A percentile compares a stretch with the other conserved stretches of the same genome.
These are phyloP conservation scores for Microbotryum silenes-acaulis DNA, from an alignment of 1,284 basidiomycete species.

Conservation along the genomic window DNA sequence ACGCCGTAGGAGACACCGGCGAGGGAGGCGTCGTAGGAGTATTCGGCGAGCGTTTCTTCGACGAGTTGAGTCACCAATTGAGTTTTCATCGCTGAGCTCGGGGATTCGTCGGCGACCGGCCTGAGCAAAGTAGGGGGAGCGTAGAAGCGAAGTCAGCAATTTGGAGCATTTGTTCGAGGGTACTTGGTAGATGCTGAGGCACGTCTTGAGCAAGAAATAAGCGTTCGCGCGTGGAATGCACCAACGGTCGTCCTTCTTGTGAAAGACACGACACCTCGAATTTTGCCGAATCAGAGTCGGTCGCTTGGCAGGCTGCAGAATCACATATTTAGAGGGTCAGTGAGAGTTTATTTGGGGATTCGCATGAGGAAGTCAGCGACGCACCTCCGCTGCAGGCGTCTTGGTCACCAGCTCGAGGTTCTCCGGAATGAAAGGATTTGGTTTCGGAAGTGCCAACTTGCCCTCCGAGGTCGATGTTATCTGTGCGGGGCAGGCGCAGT, in stretches of 20 bases:
- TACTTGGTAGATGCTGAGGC: background rate
- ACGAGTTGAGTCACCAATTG: slow-evolving; percentile 76
- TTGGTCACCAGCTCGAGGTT: slow-evolving; percentile 70
- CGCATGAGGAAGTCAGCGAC: slow-evolving; percentile 12
- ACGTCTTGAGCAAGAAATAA: slow-evolving; percentile 21
- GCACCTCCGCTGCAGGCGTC: slow-evolving; percentile 53
- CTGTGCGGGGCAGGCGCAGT: too few species aligned
- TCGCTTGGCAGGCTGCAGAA: slow-evolving; percentile 55
- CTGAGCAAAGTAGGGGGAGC: slow-evolving; percentile 16
- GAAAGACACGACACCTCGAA: slow-evolving; percentile 65
- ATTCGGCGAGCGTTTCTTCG: slow-evolving; percentile 79
- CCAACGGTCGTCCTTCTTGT: slow-evolving; percentile 90
- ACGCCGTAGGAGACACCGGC: slow-evolving; percentile 78
- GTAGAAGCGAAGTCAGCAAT: background rate
- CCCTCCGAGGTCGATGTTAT: too few species aligned
- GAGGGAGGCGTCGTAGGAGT: slow-evolving; percentile 82
- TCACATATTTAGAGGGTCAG: background rate
- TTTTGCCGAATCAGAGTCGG: slow-evolving; percentile 69
- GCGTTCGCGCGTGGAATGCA: slow-evolving; percentile 58
- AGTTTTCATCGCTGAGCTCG: slow-evolving; percentile 43
- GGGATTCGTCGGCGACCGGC: slow-evolving; percentile 38
- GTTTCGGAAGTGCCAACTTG: slow-evolving; percentile 68
- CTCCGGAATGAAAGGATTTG: slow-evolving; percentile 79
- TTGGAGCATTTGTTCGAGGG: background rate
- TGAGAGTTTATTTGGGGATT: too few species aligned